Base-by-base conservation (phyloP, 768 basidiomycete species). In the Pleurotus platypus region DNA sequence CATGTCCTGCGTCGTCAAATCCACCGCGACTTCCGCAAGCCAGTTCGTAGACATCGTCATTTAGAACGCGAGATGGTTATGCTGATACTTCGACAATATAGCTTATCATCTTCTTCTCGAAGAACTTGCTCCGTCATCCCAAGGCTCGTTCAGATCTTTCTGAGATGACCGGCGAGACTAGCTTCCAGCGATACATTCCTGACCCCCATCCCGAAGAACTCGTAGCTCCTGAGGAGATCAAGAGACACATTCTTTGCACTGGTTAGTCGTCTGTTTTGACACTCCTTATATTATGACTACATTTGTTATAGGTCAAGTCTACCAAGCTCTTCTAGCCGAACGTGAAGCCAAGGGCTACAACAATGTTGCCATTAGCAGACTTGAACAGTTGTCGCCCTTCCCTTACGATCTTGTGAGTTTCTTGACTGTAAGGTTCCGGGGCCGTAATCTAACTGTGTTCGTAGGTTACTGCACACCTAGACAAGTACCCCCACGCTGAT, bases 21-120 rank as follows among this genome's bases (percentile, higher is more conserved):
- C 67, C 90, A 94, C 72, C 92, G 97, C 64, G 97, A 98, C 70
- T 98, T 94, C 90, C 87, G 96, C 66, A 98, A 98, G 77, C 96
- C 96, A 46, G 89, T 92, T 66, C 55, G 83, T 68, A 5, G 6
- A 22, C 16, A 3, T 24, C 6, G 20, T 18, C 13, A 35, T 18
- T 20, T 9, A n/a, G 45, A 8, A 59, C 37, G 46, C 39, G 6
- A 4, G 37, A 24, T 51, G 30, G 7, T 43, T 22, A 30, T 42
- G 57, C 6, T 48, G 20, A 47, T 16, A 56, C 50, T 58, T 40
- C 2, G 9, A 30, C 30, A 30, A 8, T 11, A 30, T 55, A 93
- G 87, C 83, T 99, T 60, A 86, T 99, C 65, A 46, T 92, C 60
- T 97, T 98, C 87, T 98, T 97, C 85, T 97, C 95, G 22, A 99